These are phyloP conservation scores for Fusarium sp. DNA, from an alignment of 2,329 filamentous ascomycete genomes.

Conservation along the genomic window DNA sequence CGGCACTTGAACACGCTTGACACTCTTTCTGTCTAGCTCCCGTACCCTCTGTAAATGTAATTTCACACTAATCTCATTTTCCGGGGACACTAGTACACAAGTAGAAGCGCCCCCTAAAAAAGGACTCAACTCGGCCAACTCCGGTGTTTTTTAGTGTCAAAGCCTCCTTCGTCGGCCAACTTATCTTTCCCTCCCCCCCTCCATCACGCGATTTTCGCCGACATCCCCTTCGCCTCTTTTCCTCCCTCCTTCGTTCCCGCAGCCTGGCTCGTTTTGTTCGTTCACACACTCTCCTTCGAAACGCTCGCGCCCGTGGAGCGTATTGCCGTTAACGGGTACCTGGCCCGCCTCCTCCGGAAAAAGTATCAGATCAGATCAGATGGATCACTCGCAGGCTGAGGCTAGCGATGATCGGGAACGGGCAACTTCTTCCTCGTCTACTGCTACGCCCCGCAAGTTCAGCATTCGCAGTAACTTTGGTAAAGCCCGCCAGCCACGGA, in stretches of 20 bases:
- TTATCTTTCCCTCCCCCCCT: constrained; percentile 18
- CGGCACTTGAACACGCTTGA: background rate
- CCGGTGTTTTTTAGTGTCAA: background rate
- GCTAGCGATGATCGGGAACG: background rate
- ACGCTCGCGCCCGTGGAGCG: background rate
- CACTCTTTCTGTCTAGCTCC: background rate
- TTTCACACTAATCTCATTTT: background rate
- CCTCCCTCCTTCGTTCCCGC: background rate
- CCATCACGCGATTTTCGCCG: constrained; percentile 25
- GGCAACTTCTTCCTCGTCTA: constrained; percentile 12
- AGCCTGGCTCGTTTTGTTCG: background rate
- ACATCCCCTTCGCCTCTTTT: constrained; percentile 6
- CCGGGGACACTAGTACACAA: constrained; percentile 9
- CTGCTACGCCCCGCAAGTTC: constrained; percentile 46
- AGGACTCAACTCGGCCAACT: constrained; percentile 5
- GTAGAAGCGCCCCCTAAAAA: background rate
- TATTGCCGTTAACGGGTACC: constrained; percentile 1
- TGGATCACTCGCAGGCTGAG: constrained; percentile 7
- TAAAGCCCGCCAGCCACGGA: constrained; percentile 50
- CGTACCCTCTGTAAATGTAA: background rate
- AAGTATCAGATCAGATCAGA: background rate
- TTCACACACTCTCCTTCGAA: background rate
- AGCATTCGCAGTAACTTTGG: constrained; percentile 54
- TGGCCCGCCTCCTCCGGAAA: background rate
- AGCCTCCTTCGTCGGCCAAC: constrained; percentile 26